Evolutionary conservation across 31 red algal species (phyloP).

Genomic region (Pterothamnion heteromorphum): DNA sequence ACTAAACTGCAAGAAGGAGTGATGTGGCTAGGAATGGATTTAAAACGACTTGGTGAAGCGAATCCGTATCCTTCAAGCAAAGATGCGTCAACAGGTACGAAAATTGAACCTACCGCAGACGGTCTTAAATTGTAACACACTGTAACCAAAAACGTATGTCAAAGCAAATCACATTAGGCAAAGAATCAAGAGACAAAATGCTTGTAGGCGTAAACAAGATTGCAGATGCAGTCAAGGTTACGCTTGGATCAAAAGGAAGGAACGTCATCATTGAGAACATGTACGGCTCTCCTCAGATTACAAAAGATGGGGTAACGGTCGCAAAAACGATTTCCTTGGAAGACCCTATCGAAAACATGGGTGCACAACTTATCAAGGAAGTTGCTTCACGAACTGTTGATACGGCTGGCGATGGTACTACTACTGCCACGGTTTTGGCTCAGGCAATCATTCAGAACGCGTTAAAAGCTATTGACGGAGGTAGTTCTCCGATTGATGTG

Average conservation of each 20-base stretch:
- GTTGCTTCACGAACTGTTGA: slow-evolving; percentile 64
- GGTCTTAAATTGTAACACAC: too few relatives aligned
- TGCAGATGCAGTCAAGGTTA: slow-evolving; percentile 71
- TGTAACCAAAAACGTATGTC: too few relatives aligned
- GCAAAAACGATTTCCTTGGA: slow-evolving; percentile 63
- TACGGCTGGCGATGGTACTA: slow-evolving; percentile 80
- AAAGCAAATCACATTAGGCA: too few relatives aligned
- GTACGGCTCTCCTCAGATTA: slow-evolving; percentile 64
- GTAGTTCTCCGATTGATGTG: slow-evolving; percentile 65
- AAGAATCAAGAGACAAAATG: slow-evolving; percentile 91
- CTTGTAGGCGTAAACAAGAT: slow-evolving; percentile 80
- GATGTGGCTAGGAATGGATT: too few relatives aligned
- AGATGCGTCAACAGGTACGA: too few relatives aligned
- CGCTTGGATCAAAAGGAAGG: slow-evolving; percentile 73
- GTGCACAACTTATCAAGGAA: slow-evolving; percentile 55
- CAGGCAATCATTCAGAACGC: slow-evolving; percentile 65
- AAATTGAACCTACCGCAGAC: too few relatives aligned
- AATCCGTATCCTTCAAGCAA: too few relatives aligned
- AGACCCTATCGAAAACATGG: slow-evolving; percentile 57
- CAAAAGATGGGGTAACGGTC: slow-evolving; percentile 75
- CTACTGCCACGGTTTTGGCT: slow-evolving; percentile 73
- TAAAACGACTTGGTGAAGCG: too few relatives aligned
- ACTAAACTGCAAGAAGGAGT: too few relatives aligned
- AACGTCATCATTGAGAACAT: slow-evolving; percentile 73
- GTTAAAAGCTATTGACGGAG: slow-evolving; percentile 57